Evolutionary conservation across 169 alveolate genomes (phyloP).

Genomic region (Plasmodium knowlesi): DNA sequence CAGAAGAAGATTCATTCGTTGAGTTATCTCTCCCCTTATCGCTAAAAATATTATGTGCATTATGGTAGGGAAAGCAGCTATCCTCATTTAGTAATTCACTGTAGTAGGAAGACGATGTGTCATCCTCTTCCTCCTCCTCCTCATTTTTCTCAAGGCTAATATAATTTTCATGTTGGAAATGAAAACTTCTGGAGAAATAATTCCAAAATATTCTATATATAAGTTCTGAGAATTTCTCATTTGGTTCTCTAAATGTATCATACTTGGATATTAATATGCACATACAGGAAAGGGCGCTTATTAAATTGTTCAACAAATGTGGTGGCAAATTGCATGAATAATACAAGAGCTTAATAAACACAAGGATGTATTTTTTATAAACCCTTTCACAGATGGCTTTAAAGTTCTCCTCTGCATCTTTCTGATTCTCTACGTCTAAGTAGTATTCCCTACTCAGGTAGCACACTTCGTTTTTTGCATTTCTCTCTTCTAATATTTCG

Average conservation of each 20-base stretch:
- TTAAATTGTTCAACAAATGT: constrained; percentile 21
- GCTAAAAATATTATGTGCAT: background rate
- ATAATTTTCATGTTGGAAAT: constrained; percentile 24
- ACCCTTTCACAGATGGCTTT: constrained; percentile 32
- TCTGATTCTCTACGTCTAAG: constrained; percentile 3
- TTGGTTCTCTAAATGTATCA: constrained; percentile 15
- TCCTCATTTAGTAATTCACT: constrained; percentile 12
- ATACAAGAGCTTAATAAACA: constrained; percentile 50
- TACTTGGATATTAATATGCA: constrained; percentile 67
- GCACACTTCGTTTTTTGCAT: constrained; percentile 6
- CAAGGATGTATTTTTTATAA: constrained; percentile 63
- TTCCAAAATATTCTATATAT: constrained; percentile 73
- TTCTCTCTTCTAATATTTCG: constrained; percentile 65
- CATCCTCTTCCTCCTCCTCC: background rate
- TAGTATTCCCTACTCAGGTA: constrained; percentile 23
- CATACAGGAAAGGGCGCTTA: constrained; percentile 37
- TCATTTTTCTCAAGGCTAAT: background rate
- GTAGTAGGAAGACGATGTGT: constrained; percentile 20
- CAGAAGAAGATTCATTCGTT: background rate
- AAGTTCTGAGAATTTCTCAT: constrained; percentile 47
- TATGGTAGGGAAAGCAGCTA: background rate
- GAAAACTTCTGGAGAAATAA: constrained; percentile 61
- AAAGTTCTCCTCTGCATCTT: constrained; percentile 32
- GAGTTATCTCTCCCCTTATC: background rate
- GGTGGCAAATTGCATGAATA: constrained; percentile 19